These are phyloP conservation scores for Beauveria bassiana DNA, from an alignment of 2,329 filamentous ascomycete species.

Conservation along the genomic window DNA sequence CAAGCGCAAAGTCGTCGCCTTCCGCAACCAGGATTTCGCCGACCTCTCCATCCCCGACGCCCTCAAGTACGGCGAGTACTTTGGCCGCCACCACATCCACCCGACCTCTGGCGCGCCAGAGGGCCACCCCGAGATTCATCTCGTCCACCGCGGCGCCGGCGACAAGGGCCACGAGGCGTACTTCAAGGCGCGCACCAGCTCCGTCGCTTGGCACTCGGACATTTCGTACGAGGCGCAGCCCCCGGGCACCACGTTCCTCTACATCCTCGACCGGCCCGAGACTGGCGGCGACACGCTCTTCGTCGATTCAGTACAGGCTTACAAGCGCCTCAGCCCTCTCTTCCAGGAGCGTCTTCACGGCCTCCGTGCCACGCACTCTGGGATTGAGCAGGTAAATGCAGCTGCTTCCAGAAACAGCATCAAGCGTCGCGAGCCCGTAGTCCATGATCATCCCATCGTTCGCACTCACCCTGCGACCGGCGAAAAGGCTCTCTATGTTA, in stretches of 20 bases:
- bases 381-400: slow-evolving; percentile 63
- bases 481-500: slow-evolving; percentile 71
- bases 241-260: slow-evolving; percentile 76
- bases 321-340: slow-evolving; percentile 63
- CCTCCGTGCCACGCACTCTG: slow-evolving; percentile 67
- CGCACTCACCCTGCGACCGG: slow-evolving; percentile 69
- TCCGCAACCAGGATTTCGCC: slow-evolving; percentile 59
- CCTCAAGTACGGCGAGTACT: slow-evolving; percentile 58
- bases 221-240: slow-evolving; percentile 77
- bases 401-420: slow-evolving; percentile 57
- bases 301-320: slow-evolving; percentile 65
- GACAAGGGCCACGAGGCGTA: slow-evolving; percentile 41
- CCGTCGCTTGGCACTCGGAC: slow-evolving; percentile 75
- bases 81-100: slow-evolving; percentile 63
- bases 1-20: slow-evolving; percentile 58
- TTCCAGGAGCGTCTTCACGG: slow-evolving; percentile 72
- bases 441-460: slow-evolving; percentile 60
- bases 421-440: slow-evolving; percentile 63
- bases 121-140: slow-evolving; percentile 58
- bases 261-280: slow-evolving; percentile 65
- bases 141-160: slow-evolving; percentile 54
- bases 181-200: slow-evolving; percentile 61
- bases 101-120: slow-evolving; percentile 63
- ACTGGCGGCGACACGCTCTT: slow-evolving; percentile 76
- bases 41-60: slow-evolving; percentile 55